Conservation (phyloP, 179 eudicot species). For the Beta lomatogona region DNA sequence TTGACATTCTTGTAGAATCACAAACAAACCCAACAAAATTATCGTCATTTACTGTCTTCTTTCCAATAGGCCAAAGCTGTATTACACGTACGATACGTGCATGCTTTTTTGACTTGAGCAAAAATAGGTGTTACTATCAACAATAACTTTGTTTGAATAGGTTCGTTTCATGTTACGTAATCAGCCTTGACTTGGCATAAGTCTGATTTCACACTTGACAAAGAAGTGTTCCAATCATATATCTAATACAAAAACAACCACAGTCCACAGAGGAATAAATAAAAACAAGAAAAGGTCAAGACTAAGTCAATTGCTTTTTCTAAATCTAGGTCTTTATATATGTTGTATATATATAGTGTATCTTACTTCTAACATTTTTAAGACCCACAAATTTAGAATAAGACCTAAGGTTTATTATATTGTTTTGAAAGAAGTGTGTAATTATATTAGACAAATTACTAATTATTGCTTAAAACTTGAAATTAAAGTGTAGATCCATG, state of each 20-base stretch:
- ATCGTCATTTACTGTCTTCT: too few relatives aligned
- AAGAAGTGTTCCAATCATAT: conserved; percentile 11
- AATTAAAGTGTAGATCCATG: conserved; percentile 25
- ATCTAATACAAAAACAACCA: background rate
- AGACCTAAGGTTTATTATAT: background rate
- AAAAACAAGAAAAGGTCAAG: background rate
- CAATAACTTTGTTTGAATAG: background rate
- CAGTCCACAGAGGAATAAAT: background rate
- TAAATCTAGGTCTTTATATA: background rate
- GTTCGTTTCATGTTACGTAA: background rate
- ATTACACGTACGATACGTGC: background rate
- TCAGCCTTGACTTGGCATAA: conserved; percentile 4
- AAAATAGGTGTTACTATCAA: background rate
- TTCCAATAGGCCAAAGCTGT: too few relatives aligned
- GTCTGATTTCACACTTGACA: background rate
- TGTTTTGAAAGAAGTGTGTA: background rate
- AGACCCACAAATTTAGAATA: background rate
- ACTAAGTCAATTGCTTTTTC: conserved; percentile 1
- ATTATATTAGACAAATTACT: too few relatives aligned
- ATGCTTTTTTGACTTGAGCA: background rate
- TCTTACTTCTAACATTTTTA: background rate
- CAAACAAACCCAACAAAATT: too few relatives aligned
- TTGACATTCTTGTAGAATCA: too few relatives aligned
- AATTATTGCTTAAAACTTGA: background rate
- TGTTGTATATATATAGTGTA: background rate